Evolutionary conservation across 2,329 filamentous ascomycete species (phyloP), one percentile per base, ranked within the genome.

Genomic region (Diaporthe ilicicola): DNA sequence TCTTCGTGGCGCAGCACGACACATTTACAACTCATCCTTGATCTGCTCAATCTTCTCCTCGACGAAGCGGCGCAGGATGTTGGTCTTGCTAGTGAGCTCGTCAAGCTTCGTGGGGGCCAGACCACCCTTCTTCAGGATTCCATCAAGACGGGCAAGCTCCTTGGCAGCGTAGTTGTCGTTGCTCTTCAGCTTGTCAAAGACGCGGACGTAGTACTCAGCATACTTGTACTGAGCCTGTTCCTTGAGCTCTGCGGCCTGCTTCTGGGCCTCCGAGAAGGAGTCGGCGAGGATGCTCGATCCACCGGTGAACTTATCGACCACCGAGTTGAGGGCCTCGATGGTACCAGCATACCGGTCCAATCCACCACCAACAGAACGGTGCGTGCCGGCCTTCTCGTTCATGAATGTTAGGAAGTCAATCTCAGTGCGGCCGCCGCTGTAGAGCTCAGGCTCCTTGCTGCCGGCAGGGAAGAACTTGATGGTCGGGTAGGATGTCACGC

Each of bases 381-480:
- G 91, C 2, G 95, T 97, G 76, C 94, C 95, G 17, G 94, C 89
- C 85, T 98, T 93, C 76, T 91, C 87, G 87, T 99, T 99, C 83
- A 99, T 80, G 85, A 92, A 99, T 5, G 88, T 82, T 75, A 98
- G 82, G 51, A 99, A 86, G 74, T 91, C 92, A 56, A 88, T 86
- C 86, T 98, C 94, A 62, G 86, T 85, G 75, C 96, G 95, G 73
- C 89, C 93, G 73, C 93, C 92, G 67, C 86, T 84, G 88, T 98
- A 99, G 55, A 86, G 79, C 76, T 91, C 87, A 55, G 90, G 82
- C 78, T 92, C 90, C 74, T 88, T 93, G 79, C 91, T 93, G 76
- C 94, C 95, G 81, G 92, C 93, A 76, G 94, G 89, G 89, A 98
- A 99, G 89, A 92, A 99, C 86, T 97, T 97, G 87, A 99, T 97